These are phyloP conservation scores for Calocybe indica DNA, from an alignment of 768 basidiomycete genomes.

Conservation along the genomic window DNA sequence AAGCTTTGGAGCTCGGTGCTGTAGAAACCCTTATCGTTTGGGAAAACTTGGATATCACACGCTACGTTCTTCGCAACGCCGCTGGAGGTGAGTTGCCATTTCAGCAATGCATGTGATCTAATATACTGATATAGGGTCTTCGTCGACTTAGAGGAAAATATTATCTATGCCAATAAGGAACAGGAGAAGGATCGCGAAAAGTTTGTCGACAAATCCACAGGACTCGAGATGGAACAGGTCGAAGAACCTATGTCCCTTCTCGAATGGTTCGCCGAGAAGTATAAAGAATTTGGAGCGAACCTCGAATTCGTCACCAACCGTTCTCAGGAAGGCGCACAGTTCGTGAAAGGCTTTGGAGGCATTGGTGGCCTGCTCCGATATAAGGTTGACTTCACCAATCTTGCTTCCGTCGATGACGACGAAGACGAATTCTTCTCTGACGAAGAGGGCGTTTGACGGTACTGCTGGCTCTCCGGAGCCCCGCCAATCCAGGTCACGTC, in stretches of 20 bases:
- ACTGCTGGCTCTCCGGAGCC: conserved; percentile 84
- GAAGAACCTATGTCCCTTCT: conserved; percentile 80
- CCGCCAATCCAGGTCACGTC: conserved; percentile 57
- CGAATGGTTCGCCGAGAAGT: conserved; percentile 99
- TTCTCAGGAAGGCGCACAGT: conserved; percentile 96
- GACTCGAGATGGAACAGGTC: conserved; percentile 90
- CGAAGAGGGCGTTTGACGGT: conserved; percentile 77
- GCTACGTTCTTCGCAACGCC: conserved; percentile 86
- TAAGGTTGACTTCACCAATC: conserved; percentile 92
- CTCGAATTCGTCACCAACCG: conserved; percentile 96
- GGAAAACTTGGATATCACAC: conserved; percentile 93
- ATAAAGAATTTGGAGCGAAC: conserved; percentile 94
- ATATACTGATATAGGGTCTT: background rate
- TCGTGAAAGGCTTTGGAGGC: conserved; percentile 97
- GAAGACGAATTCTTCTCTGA: conserved; percentile 85
- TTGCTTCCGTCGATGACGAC: conserved; percentile 70
- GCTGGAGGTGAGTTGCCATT: conserved; percentile 59
- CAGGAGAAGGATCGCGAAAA: conserved; percentile 92
- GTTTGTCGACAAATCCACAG: conserved; percentile 93
- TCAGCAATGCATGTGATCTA: background rate
- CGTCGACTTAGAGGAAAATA: conserved; percentile 60
- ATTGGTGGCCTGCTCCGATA: conserved; percentile 94
- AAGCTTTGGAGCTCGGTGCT: conserved; percentile 92
- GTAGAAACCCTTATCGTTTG: conserved; percentile 97
- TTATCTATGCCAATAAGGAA: conserved; percentile 74